A percentile compares a stretch with the other conserved stretches of the same genome.
phyloP scores from a whole-genome alignment of 352 stramenopile genomes.

The Phytophthora syringae region DNA sequence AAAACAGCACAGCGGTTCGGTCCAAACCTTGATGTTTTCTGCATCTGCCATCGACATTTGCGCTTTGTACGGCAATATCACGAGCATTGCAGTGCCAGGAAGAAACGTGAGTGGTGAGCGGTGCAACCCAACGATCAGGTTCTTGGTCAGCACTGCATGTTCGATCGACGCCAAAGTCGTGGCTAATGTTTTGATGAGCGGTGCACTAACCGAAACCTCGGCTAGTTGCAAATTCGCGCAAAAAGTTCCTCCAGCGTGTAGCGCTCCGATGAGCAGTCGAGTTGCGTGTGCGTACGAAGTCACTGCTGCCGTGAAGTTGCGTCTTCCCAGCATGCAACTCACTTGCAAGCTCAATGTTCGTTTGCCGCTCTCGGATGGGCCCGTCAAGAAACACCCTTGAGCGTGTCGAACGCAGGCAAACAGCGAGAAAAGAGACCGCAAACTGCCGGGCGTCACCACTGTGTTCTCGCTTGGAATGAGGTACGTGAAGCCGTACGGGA shows the following conservation, averaged over 20 bases:
- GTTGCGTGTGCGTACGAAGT: conserved; percentile 37
- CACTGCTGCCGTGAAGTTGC: conserved; percentile 39
- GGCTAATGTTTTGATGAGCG: conserved; percentile 37
- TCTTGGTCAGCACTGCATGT: conserved; percentile 44
- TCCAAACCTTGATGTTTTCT: conserved; percentile 23
- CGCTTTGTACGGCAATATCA: conserved; percentile 19
- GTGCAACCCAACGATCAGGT: conserved; percentile 37
- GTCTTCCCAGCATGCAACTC: conserved; percentile 51
- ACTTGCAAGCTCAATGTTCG: conserved; percentile 46
- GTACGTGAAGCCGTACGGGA: conserved; percentile 79
- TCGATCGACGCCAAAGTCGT: conserved; percentile 38
- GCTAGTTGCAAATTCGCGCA: conserved; percentile 27
- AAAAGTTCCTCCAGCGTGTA: conserved; percentile 51
- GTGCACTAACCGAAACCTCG: background rate
- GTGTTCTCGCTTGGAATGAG: conserved; percentile 29
- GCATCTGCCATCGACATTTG: background rate
- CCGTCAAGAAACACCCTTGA: conserved; percentile 37
- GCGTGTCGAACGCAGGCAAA: conserved; percentile 52
- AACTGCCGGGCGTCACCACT: conserved; percentile 52
- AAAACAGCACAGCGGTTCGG: conserved; percentile 39
- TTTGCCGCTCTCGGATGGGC: conserved; percentile 40
- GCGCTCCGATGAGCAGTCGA: conserved; percentile 50
- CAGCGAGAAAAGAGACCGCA: conserved; percentile 60
- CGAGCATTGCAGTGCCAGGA: conserved; percentile 45
- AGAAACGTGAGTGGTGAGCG: conserved; percentile 39